Conservation (phyloP, 768 basidiomycete species). For the Fomitopsis pulvina region DNA sequence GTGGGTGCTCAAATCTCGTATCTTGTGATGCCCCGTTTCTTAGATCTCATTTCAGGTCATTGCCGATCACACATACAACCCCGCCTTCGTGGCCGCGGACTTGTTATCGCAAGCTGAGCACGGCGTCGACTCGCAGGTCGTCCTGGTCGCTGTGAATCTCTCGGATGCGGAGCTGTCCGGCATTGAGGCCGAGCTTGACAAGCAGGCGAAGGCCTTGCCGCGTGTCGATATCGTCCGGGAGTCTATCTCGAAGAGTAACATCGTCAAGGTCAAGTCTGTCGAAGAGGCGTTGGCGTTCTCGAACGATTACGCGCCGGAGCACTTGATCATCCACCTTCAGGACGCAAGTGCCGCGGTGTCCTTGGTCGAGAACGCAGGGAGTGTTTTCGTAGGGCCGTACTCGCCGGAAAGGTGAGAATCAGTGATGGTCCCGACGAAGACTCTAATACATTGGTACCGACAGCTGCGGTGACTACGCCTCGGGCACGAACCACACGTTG, state of each 20-base stretch:
- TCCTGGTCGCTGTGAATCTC: conserved; percentile 78
- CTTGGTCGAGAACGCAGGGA: conserved; percentile 85
- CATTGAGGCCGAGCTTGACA: conserved; percentile 82
- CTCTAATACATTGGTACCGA: neutral
- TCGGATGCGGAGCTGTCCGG: conserved; percentile 51
- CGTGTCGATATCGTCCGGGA: conserved; percentile 87
- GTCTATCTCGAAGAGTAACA: conserved; percentile 86
- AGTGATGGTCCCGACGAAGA: neutral
- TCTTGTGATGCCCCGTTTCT: neutral
- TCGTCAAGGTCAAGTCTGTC: conserved; percentile 61
- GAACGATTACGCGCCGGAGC: conserved; percentile 98
- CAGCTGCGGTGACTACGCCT: conserved; percentile 98
- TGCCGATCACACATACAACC: conserved; percentile 80
- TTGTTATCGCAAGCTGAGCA: conserved; percentile 97
- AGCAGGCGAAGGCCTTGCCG: conserved; percentile 78
- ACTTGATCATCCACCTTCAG: conserved; percentile 86
- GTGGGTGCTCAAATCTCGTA: conserved; percentile 41
- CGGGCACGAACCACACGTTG: conserved; percentile 97
- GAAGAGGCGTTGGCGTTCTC: conserved; percentile 83
- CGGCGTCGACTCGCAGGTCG: conserved; percentile 96
- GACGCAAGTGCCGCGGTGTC: conserved; percentile 60
- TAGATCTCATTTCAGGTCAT: conserved; percentile 59
- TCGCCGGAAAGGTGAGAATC: conserved; percentile 86
- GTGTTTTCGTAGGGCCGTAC: conserved; percentile 92
- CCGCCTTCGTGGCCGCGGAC: conserved; percentile 93